These are phyloP conservation scores for Psilocybe cyanescens DNA, from an alignment of 768 basidiomycete genomes.

Conservation along the genomic window DNA sequence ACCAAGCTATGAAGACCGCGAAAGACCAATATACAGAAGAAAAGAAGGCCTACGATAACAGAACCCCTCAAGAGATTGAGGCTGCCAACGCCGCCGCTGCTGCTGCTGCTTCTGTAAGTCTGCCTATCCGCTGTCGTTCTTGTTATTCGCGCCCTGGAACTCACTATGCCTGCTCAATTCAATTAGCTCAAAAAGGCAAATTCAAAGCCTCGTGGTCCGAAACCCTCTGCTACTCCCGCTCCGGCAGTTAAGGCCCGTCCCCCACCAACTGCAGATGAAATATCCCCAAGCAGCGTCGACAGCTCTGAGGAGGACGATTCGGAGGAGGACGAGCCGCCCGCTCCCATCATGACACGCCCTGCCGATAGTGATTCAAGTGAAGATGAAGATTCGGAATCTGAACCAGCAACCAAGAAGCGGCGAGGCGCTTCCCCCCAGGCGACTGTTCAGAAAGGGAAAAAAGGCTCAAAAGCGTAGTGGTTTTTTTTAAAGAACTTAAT, in stretches of 20 bases:
- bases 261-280: conserved; percentile 29
- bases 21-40: conserved; percentile 67
- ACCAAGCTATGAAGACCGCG: conserved; percentile 53
- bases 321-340: conserved; percentile 38
- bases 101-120: conserved; percentile 40
- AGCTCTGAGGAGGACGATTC: conserved; percentile 39
- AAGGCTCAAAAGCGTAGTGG: conserved; percentile 31
- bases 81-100: conserved; percentile 49
- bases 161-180: conserved; percentile 5
- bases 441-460: conserved; percentile 28
- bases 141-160: conserved; percentile 5
- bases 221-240: conserved; percentile 23
- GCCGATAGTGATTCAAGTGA: conserved; percentile 31
- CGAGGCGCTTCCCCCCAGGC: conserved; percentile 28
- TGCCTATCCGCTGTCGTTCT: conserved; percentile 10
- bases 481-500: not conserved
- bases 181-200: conserved; percentile 36
- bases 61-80: conserved; percentile 50
- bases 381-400: conserved; percentile 28
- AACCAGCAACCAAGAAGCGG: conserved; percentile 35
- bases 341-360: conserved; percentile 22
- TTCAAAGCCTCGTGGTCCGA: conserved; percentile 29
- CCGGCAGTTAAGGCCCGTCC: conserved; percentile 26
- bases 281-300: conserved; percentile 29
- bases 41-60: conserved; percentile 67